A percentile compares a stretch with the other conserved stretches of the same genome.
These are phyloP conservation scores for Pueraria montana DNA, from an alignment of 306 rosid species.

Conservation along the genomic window DNA sequence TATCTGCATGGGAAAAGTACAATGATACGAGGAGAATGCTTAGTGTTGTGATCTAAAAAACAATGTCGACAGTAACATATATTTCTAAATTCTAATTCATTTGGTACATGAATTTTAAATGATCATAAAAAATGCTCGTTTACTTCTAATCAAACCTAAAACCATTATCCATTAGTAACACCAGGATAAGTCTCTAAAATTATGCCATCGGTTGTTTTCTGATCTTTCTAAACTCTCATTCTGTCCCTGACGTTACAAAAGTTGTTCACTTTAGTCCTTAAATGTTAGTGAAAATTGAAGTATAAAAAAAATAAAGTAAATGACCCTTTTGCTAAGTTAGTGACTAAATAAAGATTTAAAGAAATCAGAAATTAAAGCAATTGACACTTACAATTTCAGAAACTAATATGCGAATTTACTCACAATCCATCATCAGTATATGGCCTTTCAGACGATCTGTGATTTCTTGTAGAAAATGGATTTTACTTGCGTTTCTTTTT, in stretches of 20 bases:
- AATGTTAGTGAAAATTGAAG: background rate
- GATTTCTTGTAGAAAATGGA: background rate
- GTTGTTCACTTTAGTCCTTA: background rate
- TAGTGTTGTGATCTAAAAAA: background rate
- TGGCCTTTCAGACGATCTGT: background rate
- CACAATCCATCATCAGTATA: background rate
- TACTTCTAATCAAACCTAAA: constrained; percentile 25
- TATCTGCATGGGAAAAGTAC: constrained; percentile 59
- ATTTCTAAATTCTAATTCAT: constrained; percentile 34
- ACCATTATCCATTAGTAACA: background rate
- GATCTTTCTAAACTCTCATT: background rate
- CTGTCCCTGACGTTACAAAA: background rate
- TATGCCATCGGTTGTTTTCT: background rate
- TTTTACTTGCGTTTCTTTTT: background rate
- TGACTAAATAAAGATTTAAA: background rate
- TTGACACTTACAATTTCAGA: background rate
- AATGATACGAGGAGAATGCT: constrained; percentile 41
- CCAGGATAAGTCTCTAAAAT: background rate
- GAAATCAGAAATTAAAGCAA: background rate
- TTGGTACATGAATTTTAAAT: background rate
- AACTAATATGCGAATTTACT: background rate
- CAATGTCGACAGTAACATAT: background rate
- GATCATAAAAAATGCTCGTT: background rate
- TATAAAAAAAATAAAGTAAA: background rate
- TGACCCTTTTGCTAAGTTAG: background rate